phyloP scores from a whole-genome alignment of 306 rosid genomes.

The Begonia peltatifolia region DNA sequence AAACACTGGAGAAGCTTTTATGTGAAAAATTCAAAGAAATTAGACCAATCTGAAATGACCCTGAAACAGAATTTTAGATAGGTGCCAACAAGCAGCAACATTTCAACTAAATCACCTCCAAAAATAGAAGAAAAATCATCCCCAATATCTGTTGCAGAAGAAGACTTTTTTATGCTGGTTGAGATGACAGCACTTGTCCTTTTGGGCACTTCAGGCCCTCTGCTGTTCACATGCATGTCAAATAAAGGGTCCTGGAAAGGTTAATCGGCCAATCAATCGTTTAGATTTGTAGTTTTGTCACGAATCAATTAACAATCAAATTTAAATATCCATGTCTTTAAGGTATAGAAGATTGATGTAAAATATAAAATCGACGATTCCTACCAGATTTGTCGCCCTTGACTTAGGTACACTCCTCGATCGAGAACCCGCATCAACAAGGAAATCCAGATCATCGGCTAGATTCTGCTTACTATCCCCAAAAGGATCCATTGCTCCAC shows the following conservation, averaged over 20 bases:
- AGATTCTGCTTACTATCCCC: conserved; percentile 14
- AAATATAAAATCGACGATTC: conserved; percentile 10
- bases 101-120: conserved; percentile 44
- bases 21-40: conserved; percentile 8
- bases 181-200: conserved; percentile 32
- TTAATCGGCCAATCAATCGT: neutral
- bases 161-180: conserved; percentile 37
- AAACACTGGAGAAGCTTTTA: conserved; percentile 36
- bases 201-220: conserved; percentile 31
- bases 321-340: too few species aligned
- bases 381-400: conserved; percentile 47
- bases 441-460: conserved; percentile 58
- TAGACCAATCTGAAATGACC: conserved; percentile 1
- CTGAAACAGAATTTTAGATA: conserved; percentile 3
- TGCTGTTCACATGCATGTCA: conserved; percentile 28
- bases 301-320: too few species aligned
- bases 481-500: conserved; percentile 15
- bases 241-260: conserved; percentile 41
- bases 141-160: conserved; percentile 23
- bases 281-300: too few species aligned
- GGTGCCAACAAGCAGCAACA: neutral
- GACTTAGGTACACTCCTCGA: conserved; percentile 79
- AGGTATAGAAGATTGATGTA: neutral
- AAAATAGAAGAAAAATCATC: conserved; percentile 61
- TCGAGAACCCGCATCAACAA: conserved; percentile 40